phyloP scores from a whole-genome alignment of 176 grass and related monocot species.

The Ampelocalamus luodianensis region DNA sequence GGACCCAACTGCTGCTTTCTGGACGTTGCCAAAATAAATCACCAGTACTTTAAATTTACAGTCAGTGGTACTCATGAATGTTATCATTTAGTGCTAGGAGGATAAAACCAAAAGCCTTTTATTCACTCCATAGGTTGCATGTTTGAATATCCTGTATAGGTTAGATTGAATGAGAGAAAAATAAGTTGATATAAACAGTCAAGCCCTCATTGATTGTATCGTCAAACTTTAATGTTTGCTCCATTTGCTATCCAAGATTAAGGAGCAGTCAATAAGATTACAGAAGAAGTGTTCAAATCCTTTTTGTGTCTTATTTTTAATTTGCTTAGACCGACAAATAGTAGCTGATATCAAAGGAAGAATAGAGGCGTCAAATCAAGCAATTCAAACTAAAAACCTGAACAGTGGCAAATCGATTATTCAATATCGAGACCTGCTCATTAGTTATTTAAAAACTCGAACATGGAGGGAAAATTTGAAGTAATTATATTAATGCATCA shows the following conservation, averaged over 20 bases:
- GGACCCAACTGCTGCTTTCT: not conserved
- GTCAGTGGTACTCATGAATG: not conserved
- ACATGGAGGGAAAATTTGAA: too few species aligned
- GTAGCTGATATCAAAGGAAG: not conserved
- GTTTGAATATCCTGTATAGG: not conserved
- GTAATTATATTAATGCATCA: not conserved
- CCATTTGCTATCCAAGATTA: not conserved
- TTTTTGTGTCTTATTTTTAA: not conserved
- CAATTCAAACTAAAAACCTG: not conserved
- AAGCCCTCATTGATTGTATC: not conserved
- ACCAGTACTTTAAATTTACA: not conserved
- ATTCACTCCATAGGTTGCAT: not conserved
- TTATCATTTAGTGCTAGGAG: not conserved
- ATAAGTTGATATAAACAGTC: not conserved
- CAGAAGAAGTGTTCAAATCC: not conserved
- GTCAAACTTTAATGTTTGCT: not conserved
- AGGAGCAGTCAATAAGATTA: not conserved
- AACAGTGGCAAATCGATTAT: not conserved
- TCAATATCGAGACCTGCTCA: too few species aligned
- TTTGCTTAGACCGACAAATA: not conserved
- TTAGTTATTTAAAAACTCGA: too few species aligned
- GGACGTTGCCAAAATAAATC: not conserved
- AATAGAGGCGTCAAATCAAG: not conserved
- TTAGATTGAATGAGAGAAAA: not conserved
- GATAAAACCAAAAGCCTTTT: not conserved